These are phyloP conservation scores for Neophaeococcomyces mojaviensis DNA, from an alignment of 2,329 filamentous ascomycete genomes.

Conservation along the genomic window DNA sequence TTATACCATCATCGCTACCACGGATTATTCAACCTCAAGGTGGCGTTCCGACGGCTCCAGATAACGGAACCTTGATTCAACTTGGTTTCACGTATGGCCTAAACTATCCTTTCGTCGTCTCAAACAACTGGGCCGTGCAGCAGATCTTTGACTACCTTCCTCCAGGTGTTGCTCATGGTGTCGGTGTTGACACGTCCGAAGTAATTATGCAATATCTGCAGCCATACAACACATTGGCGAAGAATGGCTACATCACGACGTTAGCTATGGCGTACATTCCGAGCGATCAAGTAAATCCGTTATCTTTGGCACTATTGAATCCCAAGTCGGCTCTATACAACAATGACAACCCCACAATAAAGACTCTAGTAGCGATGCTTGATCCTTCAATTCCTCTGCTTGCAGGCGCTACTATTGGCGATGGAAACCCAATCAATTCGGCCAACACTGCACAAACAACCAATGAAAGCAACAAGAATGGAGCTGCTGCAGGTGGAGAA, in stretches of 20 bases:
- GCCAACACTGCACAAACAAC: constrained; percentile 25
- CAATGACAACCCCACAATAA: constrained; percentile 57
- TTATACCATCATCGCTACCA: constrained; percentile 61
- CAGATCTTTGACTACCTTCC: constrained; percentile 82
- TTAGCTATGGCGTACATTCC: constrained; percentile 72
- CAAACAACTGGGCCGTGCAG: constrained; percentile 61
- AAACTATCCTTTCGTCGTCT: constrained; percentile 77
- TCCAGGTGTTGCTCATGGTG: constrained; percentile 58
- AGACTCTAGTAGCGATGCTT: constrained; percentile 69
- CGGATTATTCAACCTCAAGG: constrained; percentile 66
- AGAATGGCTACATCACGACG: constrained; percentile 73
- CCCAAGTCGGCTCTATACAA: constrained; percentile 69
- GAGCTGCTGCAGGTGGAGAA: constrained; percentile 44
- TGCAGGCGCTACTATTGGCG: constrained; percentile 39
- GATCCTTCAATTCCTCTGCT: constrained; percentile 72
- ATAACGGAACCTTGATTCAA: constrained; percentile 66
- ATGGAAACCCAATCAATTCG: constrained; percentile 31
- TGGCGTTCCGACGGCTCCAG: constrained; percentile 49
- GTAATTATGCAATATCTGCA: constrained; percentile 24
- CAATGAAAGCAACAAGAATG: constrained; percentile 32
- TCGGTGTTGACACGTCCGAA: constrained; percentile 35
- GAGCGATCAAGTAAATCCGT: constrained; percentile 56
- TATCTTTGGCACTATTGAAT: constrained; percentile 62
- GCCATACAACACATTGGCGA: constrained; percentile 43
- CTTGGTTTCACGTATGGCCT: constrained; percentile 74